phyloP scores from a whole-genome alignment of 2,329 filamentous ascomycete species.

The Huntiella abstrusa region DNA sequence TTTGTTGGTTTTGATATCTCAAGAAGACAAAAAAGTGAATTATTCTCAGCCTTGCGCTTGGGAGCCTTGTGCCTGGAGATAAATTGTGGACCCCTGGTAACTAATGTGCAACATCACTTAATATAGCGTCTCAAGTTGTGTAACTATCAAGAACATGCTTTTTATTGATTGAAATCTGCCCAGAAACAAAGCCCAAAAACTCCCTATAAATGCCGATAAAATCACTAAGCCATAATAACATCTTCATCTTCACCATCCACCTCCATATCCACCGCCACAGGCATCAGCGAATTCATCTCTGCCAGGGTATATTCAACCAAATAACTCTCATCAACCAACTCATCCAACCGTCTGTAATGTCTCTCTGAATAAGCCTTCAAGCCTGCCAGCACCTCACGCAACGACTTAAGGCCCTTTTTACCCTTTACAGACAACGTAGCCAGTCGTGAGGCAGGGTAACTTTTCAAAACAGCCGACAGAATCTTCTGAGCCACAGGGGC shows the following conservation, averaged over 20 bases:
- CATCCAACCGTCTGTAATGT: constrained; percentile 78
- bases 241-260: constrained; percentile 21
- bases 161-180: too few relatives aligned
- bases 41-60: constrained; percentile 5
- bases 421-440: constrained; percentile 47
- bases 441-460: constrained; percentile 62
- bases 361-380: constrained; percentile 79
- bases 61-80: not conserved
- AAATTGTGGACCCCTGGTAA: too few relatives aligned
- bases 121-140: too few relatives aligned
- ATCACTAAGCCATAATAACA: constrained; percentile 21
- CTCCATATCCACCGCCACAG: constrained; percentile 19
- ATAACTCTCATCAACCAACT: constrained; percentile 85
- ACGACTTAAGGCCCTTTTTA: constrained; percentile 38
- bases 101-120: too few relatives aligned
- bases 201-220: not conserved
- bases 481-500: constrained; percentile 72
- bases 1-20: not conserved
- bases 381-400: constrained; percentile 76
- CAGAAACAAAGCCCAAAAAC: not conserved
- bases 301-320: constrained; percentile 80
- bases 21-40: not conserved
- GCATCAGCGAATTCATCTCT: constrained; percentile 67
- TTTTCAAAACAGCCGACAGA: constrained; percentile 58
- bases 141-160: too few relatives aligned